Evolutionary conservation across 1,284 basidiomycete species (phyloP).

Genomic region (Trichosporon inkin): DNA sequence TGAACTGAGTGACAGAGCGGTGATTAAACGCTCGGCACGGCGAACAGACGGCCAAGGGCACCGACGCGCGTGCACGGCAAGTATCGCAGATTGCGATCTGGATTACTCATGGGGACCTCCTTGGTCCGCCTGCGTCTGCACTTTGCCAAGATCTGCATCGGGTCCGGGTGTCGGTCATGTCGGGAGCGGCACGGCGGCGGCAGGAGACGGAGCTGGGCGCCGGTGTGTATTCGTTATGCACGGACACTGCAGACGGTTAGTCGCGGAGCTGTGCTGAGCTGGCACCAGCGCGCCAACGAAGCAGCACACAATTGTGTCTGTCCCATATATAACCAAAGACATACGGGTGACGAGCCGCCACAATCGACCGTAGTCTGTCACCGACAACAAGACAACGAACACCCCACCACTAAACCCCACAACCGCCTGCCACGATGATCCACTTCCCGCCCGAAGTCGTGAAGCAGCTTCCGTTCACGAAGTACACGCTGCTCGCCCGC

Average conservation of each 20-base stretch:
- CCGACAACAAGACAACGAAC: background rate
- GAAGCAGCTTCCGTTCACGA: conserved; percentile 23
- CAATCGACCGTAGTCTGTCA: background rate
- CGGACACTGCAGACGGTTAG: background rate
- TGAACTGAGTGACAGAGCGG: background rate
- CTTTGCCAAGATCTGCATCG: conserved; percentile 4
- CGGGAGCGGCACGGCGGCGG: background rate
- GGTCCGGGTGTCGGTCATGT: background rate
- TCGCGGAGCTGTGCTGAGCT: background rate
- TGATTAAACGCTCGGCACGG: conserved; percentile 4
- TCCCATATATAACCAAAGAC: background rate
- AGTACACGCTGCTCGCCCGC: conserved; percentile 16
- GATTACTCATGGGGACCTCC: background rate
- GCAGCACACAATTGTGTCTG: background rate
- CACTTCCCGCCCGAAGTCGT: conserved; percentile 17
- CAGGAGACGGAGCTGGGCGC: background rate
- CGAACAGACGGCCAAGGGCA: no score
- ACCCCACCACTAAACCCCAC: background rate
- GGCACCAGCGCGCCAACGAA: background rate
- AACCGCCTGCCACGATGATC: conserved; percentile 15
- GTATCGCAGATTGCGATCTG: background rate
- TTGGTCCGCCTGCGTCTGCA: background rate
- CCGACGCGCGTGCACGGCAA: background rate
- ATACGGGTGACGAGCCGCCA: background rate
- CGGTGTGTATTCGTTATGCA: conserved; percentile 1